A percentile compares a stretch with the other conserved stretches of the same genome.
Evolutionary conservation across 2,329 filamentous ascomycete species (phyloP).

Genomic region (Stachybotrys echinatus): DNA sequence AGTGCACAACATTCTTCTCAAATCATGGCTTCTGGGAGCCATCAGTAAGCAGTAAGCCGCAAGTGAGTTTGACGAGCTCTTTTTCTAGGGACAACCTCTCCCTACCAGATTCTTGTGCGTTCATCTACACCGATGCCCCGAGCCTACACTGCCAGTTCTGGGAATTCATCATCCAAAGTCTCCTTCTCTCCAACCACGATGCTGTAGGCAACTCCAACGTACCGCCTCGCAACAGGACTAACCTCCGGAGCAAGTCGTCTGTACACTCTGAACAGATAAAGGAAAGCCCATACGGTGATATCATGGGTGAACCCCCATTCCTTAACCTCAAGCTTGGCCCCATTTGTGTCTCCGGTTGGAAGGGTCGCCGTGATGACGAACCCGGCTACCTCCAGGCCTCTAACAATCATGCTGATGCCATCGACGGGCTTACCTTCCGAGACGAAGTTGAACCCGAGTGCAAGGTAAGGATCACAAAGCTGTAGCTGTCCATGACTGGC

Average conservation of each 20-base stretch:
- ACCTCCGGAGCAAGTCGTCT: conserved; percentile 14
- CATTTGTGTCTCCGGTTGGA: background rate
- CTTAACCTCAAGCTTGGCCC: conserved; percentile 10
- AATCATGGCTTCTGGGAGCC: no score
- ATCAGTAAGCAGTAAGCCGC: no score
- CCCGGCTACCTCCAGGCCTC: conserved; percentile 18
- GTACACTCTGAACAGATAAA: conserved; percentile 11
- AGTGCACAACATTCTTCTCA: no score
- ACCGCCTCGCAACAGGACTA: conserved; percentile 9
- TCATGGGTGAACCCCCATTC: conserved; percentile 15
- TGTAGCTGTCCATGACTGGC: conserved; percentile 8
- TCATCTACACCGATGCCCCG: no score
- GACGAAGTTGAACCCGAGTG: conserved; percentile 6
- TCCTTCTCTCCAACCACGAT: conserved; percentile 19
- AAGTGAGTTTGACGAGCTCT: no score
- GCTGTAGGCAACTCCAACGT: conserved; percentile 14
- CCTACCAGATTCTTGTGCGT: no score
- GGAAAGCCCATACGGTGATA: conserved; percentile 7
- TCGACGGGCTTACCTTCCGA: conserved; percentile 1
- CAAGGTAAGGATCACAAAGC: conserved; percentile 13
- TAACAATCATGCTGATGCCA: conserved; percentile 12
- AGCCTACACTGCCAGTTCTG: no score
- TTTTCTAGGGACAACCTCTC: no score
- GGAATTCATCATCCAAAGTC: background rate
- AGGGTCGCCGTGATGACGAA: conserved; percentile 13